phyloP scores from a whole-genome alignment of 2,329 filamentous ascomycete genomes.

The Aspergillus eucalypticola region DNA sequence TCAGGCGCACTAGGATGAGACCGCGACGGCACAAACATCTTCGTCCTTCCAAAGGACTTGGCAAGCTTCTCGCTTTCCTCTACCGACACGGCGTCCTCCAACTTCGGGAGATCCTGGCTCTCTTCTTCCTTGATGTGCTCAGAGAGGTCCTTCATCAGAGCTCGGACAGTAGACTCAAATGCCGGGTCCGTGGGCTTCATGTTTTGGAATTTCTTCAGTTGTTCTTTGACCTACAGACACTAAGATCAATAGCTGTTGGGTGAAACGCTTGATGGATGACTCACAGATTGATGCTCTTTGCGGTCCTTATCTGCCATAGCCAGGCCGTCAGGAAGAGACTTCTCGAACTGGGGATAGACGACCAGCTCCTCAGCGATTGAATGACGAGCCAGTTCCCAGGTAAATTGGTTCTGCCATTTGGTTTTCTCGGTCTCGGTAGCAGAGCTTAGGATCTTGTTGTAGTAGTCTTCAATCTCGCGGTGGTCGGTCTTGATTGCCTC shows the following conservation, averaged over 20 bases:
- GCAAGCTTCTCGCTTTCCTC: constrained; percentile 39
- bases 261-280: background rate
- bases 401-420: constrained; percentile 52
- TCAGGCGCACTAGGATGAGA: constrained; percentile 53
- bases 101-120: constrained; percentile 47
- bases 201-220: constrained; percentile 51
- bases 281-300: constrained; percentile 42
- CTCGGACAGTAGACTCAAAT: constrained; percentile 45
- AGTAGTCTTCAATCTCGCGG: constrained; percentile 41
- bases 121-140: constrained; percentile 55
- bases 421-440: constrained; percentile 43
- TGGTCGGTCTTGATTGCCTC: constrained; percentile 44
- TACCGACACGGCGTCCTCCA: constrained; percentile 45
- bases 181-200: constrained; percentile 39
- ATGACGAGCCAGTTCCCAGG: constrained; percentile 53
- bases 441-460: constrained; percentile 43
- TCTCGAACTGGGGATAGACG: constrained; percentile 56
- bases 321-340: constrained; percentile 46
- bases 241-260: background rate
- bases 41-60: constrained; percentile 52
- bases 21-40: constrained; percentile 53
- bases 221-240: constrained; percentile 49
- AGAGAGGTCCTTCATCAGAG: constrained; percentile 44
- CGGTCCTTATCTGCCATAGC: constrained; percentile 50
- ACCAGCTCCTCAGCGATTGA: constrained; percentile 53